phyloP scores from a whole-genome alignment of 116 monocot genomes.

The Papilionanthe hybrid region DNA sequence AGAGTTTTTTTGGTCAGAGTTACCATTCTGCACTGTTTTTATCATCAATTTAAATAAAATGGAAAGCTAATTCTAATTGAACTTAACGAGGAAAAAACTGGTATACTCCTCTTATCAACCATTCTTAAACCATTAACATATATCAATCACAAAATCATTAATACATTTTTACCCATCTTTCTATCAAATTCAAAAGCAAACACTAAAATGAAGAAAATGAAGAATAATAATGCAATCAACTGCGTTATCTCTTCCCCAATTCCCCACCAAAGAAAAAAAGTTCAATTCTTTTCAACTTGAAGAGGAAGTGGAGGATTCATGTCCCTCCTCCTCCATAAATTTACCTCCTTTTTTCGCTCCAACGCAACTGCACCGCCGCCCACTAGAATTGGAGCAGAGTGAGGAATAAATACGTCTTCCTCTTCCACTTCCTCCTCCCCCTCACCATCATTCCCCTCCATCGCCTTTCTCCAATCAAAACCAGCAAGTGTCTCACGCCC shows the following conservation, averaged over 20 bases:
- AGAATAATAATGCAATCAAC: no score
- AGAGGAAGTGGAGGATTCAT: conserved; percentile 33
- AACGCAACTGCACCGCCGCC: conserved; percentile 21
- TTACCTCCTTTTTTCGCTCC: conserved; percentile 75
- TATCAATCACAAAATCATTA: not conserved
- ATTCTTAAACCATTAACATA: not conserved
- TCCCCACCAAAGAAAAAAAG: not conserved
- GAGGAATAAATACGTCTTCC: conserved; percentile 19
- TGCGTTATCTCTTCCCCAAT: no score
- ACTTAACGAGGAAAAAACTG: not conserved
- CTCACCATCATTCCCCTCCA: conserved; percentile 8
- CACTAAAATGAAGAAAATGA: not conserved
- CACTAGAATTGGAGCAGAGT: conserved; percentile 42
- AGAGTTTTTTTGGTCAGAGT: no score
- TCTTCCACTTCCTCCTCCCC: conserved; percentile 22
- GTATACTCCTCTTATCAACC: not conserved
- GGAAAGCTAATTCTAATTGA: not conserved
- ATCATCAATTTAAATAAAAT: no score
- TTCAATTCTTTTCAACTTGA: conserved; percentile 5
- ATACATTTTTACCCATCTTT: not conserved
- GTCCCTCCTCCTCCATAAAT: conserved; percentile 80
- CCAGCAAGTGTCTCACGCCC: conserved; percentile 38
- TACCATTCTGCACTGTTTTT: no score
- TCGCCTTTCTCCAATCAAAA: conserved; percentile 49
- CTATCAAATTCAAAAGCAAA: not conserved